phyloP scores from a whole-genome alignment of 2,329 filamentous ascomycete genomes.

The Pseudogymnoascus sp. region DNA sequence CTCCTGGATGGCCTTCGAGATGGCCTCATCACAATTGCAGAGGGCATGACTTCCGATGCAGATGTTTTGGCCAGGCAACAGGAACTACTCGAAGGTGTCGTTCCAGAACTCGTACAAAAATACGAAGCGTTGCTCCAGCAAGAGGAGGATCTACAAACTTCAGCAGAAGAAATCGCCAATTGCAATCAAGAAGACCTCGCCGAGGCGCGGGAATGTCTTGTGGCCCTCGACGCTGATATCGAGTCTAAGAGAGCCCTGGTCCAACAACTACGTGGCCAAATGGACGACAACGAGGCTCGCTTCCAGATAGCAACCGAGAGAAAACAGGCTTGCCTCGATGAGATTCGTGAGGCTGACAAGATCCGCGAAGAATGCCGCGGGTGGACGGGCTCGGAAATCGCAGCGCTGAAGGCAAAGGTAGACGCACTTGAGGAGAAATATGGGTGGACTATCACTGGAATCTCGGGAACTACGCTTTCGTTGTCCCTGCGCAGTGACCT shows the following conservation, averaged over 20 bases:
- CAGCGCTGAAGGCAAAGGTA: conserved; percentile 62
- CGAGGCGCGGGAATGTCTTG: conserved; percentile 60
- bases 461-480: conserved; percentile 54
- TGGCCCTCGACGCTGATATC: conserved; percentile 56
- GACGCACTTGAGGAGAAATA: conserved; percentile 54
- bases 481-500: conserved; percentile 66
- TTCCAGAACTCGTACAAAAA: conserved; percentile 56
- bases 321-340: conserved; percentile 60
- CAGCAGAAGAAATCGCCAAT: conserved; percentile 65
- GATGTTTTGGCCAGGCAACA: conserved; percentile 58
- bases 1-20: conserved; percentile 72
- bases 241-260: conserved; percentile 60
- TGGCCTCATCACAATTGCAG: conserved; percentile 64
- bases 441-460: conserved; percentile 64
- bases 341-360: conserved; percentile 75
- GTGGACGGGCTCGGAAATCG: conserved; percentile 77
- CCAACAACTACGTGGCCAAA: conserved; percentile 54
- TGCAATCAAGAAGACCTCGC: conserved; percentile 75
- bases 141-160: conserved; percentile 56
- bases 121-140: conserved; percentile 55
- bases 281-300: conserved; percentile 56
- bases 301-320: conserved; percentile 55
- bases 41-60: conserved; percentile 70
- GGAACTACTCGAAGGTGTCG: conserved; percentile 52
- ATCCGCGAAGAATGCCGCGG: conserved; percentile 81